Percentiles rank a stretch among this genome's conserved stretches.
Conservation (phyloP, 306 rosid genomes). For the Pachyrhizus erosus region DNA sequence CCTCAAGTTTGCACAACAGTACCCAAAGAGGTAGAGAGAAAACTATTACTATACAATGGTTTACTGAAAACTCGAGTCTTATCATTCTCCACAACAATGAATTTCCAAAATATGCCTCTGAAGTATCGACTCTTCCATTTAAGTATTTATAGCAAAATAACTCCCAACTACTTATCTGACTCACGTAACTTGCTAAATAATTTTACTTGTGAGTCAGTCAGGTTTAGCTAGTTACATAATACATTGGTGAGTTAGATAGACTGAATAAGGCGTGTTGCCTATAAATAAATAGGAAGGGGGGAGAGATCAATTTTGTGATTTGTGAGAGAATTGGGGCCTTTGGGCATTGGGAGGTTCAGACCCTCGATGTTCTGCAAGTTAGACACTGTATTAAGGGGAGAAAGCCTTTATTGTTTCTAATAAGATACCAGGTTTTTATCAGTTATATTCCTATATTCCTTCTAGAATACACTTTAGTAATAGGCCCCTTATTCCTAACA, state of each 20-base stretch:
- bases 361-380: neutral
- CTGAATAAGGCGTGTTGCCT: neutral
- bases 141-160: neutral
- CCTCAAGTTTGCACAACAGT: no score
- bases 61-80: no score
- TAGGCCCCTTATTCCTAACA: neutral
- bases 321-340: neutral
- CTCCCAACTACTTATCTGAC: neutral
- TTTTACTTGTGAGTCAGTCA: neutral
- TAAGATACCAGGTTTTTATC: neutral
- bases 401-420: neutral
- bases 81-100: no score
- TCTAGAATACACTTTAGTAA: neutral
- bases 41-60: no score
- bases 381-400: neutral
- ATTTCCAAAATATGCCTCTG: neutral
- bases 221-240: neutral
- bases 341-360: neutral
- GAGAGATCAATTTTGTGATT: neutral
- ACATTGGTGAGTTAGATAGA: neutral
- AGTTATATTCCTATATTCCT: neutral
- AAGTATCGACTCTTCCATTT: neutral
- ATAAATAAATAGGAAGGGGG: neutral
- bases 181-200: neutral
- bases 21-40: no score